These are phyloP conservation scores for Monosporascus sp. DNA, from an alignment of 2,329 filamentous ascomycete genomes.

Conservation along the genomic window DNA sequence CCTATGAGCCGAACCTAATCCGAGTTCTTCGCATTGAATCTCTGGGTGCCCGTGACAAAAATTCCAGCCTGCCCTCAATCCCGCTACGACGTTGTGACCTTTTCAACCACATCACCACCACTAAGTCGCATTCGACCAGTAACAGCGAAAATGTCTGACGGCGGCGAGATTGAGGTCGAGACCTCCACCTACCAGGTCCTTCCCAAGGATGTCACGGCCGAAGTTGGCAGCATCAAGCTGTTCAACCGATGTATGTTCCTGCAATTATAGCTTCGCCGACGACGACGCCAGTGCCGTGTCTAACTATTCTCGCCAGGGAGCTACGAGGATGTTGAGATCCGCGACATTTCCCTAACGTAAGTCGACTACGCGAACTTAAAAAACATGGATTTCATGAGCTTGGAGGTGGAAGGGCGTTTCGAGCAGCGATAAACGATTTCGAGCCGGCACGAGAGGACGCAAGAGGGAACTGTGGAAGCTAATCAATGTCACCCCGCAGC, in stretches of 20 bases:
- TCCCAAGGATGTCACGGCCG: conserved; percentile 70
- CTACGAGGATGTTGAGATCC: conserved; percentile 99
- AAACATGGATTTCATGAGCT: conserved; percentile 1
- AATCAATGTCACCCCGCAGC: conserved; percentile 47
- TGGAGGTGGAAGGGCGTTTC: background rate
- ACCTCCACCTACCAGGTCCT: conserved; percentile 59
- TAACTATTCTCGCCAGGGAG: conserved; percentile 31
- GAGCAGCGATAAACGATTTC: conserved; percentile 12
- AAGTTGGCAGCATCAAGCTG: conserved; percentile 76
- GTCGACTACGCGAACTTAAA: conserved; percentile 32
- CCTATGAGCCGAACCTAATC: background rate
- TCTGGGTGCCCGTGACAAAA: background rate
- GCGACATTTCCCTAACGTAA: conserved; percentile 99
- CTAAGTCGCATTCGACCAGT: conserved; percentile 11
- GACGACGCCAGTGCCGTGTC: conserved; percentile 17
- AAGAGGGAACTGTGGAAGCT: conserved; percentile 18
- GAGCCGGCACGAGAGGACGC: background rate
- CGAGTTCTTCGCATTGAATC: background rate
- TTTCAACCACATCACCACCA: conserved; percentile 5
- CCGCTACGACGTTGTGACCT: background rate
- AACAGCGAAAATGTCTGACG: conserved; percentile 65
- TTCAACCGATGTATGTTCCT: conserved; percentile 54
- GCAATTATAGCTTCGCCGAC: conserved; percentile 12
- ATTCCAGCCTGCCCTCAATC: background rate
- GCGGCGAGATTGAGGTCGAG: conserved; percentile 75